Evolutionary conservation across 768 basidiomycete genomes (phyloP), one percentile per base, ranked within the genome.

Genomic region (Ephemerocybe angulata): DNA sequence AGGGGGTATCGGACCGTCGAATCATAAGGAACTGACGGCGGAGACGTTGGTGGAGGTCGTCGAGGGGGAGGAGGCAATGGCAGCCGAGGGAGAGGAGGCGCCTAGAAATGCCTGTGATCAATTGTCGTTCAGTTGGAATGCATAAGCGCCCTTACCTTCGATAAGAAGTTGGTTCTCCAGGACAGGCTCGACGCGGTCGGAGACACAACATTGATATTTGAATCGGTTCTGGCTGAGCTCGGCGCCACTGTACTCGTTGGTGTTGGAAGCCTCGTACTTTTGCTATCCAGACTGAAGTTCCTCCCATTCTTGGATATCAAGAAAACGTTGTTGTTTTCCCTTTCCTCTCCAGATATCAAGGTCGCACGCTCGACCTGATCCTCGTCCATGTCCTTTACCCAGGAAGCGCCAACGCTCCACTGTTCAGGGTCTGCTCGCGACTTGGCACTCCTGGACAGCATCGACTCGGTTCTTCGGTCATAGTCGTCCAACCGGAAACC

Each of bases 401-500:
- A 42, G 38, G 38, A 31, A 38, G 17, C 25, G 47, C 27, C 43
- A 4, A 24, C 17, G 28, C 24, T 37, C 47, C 31, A 24, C 47
- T 11, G 7, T 1, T n/a, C 17, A n/a, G n/a, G 13, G 15, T 17
- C 19, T 12, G 8, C n/a, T 24, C 11, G 19, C 21, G 31, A 12
- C 17, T 27, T 31, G 24, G 8, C 24, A 3, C n/a, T 25, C 7
- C 12, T 42, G 17, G 47, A 50, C 13, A 41, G 8, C 24, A 40
- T 33, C 22, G 53, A 47, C 17, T 35, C 44, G 12, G 53, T 54
- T 7, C 19, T 40, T 21, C 17, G 3, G 24, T 56, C 50, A 24
- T 38, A 49, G 41, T 56, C 55, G 41, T 56, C 48, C 38, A 56
- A 29, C 27, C 38, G 38, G 24, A 56, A 56, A 15, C 55, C 49